Evolutionary conservation across 2,329 filamentous ascomycete species (phyloP), one percentile per base, ranked within the genome.

Genomic region (Aureobasidium sp.): DNA sequence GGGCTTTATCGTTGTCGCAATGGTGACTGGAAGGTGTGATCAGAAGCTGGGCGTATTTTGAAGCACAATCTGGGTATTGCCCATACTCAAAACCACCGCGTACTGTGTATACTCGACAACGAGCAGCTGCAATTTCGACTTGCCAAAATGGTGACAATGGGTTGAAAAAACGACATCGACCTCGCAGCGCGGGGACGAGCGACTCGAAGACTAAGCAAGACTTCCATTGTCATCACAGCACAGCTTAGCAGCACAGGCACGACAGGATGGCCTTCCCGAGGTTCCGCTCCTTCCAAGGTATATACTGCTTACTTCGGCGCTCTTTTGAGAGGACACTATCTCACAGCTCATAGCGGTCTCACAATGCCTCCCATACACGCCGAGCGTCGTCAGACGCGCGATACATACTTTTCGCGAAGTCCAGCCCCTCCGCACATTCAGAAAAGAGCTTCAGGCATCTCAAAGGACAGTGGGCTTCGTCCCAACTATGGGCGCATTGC

Each of bases 401-500:
- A 60, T 91, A 66, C 84, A 84, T 64, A 75, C 97, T 69, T 88
- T 96, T 72, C 89, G 90, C 68, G 83, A 90, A 73, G 86, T 94
- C 63, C 77, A 86, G 15, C 79, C 84, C 11, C 78, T 96, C 57
- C 89, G 90, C 42, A 75, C 81, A 68, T 88, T 87, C 79, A 86
- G 91, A 39, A 81, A 78, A 27, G 81, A 85, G 44, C 84, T 91
- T 63, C 76, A 85, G 39, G 76, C 85, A 63, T 81, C 86, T 69
- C 83, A 87, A 68, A 84, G 87, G 62, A 86, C 86, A 48, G 86
- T 99, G 62, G 91, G 89, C 63, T 85, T 99, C 32, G 91, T 99
- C 39, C 94, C 94, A 1, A 99, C 94, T 36, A 97, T 99, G 94
- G 94, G 94, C 65, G 94, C 94, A 54, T 82, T 99, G n/a, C 94